These are phyloP conservation scores for Lobosporangium transversale DNA, from an alignment of 192 early-diverging fungal species.

Conservation along the genomic window DNA sequence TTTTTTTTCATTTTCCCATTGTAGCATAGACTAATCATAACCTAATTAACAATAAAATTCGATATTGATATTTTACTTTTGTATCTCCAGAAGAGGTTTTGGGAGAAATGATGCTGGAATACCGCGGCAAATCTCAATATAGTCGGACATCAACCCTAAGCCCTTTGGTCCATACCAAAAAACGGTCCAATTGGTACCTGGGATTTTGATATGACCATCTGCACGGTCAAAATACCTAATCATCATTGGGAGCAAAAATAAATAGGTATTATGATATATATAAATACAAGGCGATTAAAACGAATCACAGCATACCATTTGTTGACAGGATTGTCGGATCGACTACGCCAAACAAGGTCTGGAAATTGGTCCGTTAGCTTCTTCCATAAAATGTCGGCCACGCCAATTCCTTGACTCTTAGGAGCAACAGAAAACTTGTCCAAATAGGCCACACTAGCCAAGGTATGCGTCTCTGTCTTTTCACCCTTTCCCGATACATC, in stretches of 20 bases:
- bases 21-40: background rate
- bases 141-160: constrained; percentile 50
- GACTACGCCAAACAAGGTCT: constrained; percentile 84
- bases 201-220: constrained; percentile 75
- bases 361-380: constrained; percentile 75
- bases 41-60: too few species aligned
- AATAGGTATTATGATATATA: background rate
- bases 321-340: constrained; percentile 89
- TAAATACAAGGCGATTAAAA: too few species aligned
- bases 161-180: constrained; percentile 84
- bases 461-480: background rate
- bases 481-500: constrained; percentile 8
- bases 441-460: constrained; percentile 67
- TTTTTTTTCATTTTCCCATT: background rate
- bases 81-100: background rate
- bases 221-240: constrained; percentile 90
- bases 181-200: constrained; percentile 81
- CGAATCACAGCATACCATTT: too few species aligned
- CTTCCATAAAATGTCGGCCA: constrained; percentile 96
- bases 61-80: too few species aligned
- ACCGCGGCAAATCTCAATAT: constrained; percentile 58
- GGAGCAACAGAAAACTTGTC: constrained; percentile 95
- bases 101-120: constrained; percentile 67
- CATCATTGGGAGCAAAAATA: background rate
- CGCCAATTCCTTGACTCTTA: constrained; percentile 87